These are phyloP conservation scores for Termitomyces eurrhizus DNA, from an alignment of 768 basidiomycete species.

Conservation along the genomic window DNA sequence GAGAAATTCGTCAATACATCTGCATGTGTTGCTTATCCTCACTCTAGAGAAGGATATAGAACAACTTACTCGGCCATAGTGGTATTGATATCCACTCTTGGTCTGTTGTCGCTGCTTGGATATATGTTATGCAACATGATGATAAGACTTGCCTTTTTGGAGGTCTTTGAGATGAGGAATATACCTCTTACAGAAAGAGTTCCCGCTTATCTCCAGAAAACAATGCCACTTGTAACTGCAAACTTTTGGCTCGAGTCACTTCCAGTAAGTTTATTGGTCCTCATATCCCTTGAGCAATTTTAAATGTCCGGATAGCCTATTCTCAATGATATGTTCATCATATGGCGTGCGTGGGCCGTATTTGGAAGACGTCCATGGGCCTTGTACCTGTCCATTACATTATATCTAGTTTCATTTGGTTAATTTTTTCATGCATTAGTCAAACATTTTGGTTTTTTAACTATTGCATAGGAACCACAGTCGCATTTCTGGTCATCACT, in stretches of 20 bases:
- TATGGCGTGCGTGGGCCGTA: background rate
- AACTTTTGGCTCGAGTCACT: fast-evolving
- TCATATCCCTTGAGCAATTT: background rate
- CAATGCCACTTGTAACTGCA: background rate
- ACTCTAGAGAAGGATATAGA: background rate
- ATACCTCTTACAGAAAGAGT: too few species aligned
- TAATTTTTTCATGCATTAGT: background rate
- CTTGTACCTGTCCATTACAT: background rate
- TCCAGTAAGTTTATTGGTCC: background rate
- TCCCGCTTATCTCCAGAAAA: too few species aligned
- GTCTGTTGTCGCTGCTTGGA: background rate
- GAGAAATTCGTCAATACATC: background rate
- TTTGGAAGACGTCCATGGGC: background rate
- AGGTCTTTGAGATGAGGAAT: background rate
- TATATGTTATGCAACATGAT: background rate
- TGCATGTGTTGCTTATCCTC: background rate
- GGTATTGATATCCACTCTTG: background rate
- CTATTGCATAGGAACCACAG: background rate
- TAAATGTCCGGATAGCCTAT: background rate
- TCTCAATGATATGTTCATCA: background rate
- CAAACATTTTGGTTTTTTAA: too few species aligned
- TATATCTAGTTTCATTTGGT: background rate
- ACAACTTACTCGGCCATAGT: background rate
- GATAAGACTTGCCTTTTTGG: background rate
- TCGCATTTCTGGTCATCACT: background rate